phyloP scores from a whole-genome alignment of 306 rosid genomes.

The Castanopsis chinensis region DNA sequence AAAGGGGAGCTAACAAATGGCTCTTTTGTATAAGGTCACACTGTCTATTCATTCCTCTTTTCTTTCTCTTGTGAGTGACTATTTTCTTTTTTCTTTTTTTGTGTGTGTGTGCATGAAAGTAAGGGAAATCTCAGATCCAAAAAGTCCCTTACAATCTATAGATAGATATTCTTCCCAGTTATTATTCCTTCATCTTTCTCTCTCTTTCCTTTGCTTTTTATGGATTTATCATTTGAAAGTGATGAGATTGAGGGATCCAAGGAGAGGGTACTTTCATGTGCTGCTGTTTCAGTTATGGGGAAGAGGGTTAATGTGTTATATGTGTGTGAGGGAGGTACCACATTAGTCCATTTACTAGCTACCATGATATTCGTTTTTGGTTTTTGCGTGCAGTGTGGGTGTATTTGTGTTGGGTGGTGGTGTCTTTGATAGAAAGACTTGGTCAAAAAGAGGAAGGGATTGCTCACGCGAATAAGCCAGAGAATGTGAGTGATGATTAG shows the following conservation, averaged over 20 bases:
- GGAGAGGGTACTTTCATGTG: conserved; percentile 62
- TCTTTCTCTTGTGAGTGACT: conserved; percentile 3
- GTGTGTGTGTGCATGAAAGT: conserved; percentile 59
- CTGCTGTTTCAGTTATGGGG: conserved; percentile 35
- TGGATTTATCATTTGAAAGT: conserved; percentile 65
- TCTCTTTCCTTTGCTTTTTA: conserved; percentile 37
- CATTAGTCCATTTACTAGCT: conserved; percentile 26
- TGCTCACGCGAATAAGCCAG: conserved; percentile 44
- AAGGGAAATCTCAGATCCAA: conserved; percentile 63
- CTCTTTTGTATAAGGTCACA: conserved; percentile 51
- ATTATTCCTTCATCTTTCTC: background rate
- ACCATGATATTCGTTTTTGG: conserved; percentile 17
- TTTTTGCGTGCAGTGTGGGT: background rate
- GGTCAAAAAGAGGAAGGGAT: conserved; percentile 56
- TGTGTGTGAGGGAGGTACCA: conserved; percentile 36
- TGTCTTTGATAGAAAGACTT: conserved; percentile 30
- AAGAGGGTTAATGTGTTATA: background rate
- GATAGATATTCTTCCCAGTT: conserved; percentile 13
- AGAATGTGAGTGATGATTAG: conserved; percentile 17
- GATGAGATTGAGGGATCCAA: conserved; percentile 84
- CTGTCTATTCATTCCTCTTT: conserved; percentile 34
- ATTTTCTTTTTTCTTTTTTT: conserved; percentile 18
- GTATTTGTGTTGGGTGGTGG: conserved; percentile 16
- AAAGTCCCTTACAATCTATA: conserved; percentile 29
- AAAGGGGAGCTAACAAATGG: conserved; percentile 41